phyloP scores from a whole-genome alignment of 176 grass and related monocot species.

The bread wheat (Triticum aestivum) region IWGSC_CS_RefSeq_v2.1 NC_057795.1:484136565-484137064 shows the following conservation, averaged over 20 bases:
- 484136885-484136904: too few species aligned
- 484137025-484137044: not conserved
- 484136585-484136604: slow-evolving; percentile 26
- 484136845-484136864: slow-evolving; percentile 55
- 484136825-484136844: slow-evolving; percentile 77
- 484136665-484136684: not conserved
- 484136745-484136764: slow-evolving; percentile 66
- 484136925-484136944: not conserved
- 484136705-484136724: slow-evolving; percentile 78
- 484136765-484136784: slow-evolving; percentile 59
- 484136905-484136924: not conserved
- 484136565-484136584: slow-evolving; percentile 28
- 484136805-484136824: slow-evolving; percentile 77
- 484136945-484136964: not conserved
- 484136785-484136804: slow-evolving; percentile 67
- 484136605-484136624: not conserved
- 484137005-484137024: not conserved
- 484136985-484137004: not conserved
- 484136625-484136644: not conserved
- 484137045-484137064: not conserved
- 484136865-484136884: not conserved
- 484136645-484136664: not conserved
- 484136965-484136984: not conserved
- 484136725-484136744: slow-evolving; percentile 82
- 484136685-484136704: slow-evolving; percentile 62